Conservation (phyloP, 1,284 basidiomycete species). For the Cutaneotrichosporon sp. region DNA sequence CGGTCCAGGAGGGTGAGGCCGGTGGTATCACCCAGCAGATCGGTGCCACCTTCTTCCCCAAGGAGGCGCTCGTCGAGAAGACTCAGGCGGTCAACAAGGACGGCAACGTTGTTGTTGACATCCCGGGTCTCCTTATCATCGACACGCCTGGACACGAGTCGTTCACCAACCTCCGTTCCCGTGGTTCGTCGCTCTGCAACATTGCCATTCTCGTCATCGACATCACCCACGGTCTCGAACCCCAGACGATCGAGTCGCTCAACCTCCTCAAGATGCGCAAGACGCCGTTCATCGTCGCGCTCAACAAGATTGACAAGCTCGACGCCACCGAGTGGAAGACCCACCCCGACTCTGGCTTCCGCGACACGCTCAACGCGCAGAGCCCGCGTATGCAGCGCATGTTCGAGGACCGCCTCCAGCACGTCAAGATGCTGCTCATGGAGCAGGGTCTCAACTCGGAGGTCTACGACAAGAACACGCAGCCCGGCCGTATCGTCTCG, state of each 20-base stretch:
- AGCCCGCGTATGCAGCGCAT: slow-evolving; percentile 78
- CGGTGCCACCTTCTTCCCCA: slow-evolving; percentile 99
- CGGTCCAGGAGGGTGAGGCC: slow-evolving; percentile 99
- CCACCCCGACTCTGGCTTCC: slow-evolving; percentile 89
- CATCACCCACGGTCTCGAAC: slow-evolving; percentile 99
- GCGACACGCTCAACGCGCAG: slow-evolving; percentile 87
- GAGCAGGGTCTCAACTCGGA: slow-evolving; percentile 96
- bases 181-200: slow-evolving; percentile 97
- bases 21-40: slow-evolving; percentile 99
- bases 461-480: slow-evolving; percentile 98
- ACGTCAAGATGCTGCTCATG: slow-evolving; percentile 89
- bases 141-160: slow-evolving; percentile 99
- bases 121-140: slow-evolving; percentile 94
- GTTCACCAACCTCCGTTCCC: slow-evolving; percentile 94
- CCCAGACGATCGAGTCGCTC: slow-evolving; percentile 94
- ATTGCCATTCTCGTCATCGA: slow-evolving; percentile 99
- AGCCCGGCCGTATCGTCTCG: slow-evolving; percentile 89
- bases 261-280: slow-evolving; percentile 90
- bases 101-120: slow-evolving; percentile 86
- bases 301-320: slow-evolving; percentile 70
- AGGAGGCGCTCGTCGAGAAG: slow-evolving; percentile 92
- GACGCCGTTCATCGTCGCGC: slow-evolving; percentile 98
- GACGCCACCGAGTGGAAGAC: slow-evolving; percentile 77
- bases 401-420: slow-evolving; percentile 85
- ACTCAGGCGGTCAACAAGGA: slow-evolving; percentile 88